These are phyloP conservation scores for Sugiyamaella novakii DNA, from an alignment of 1,139 yeast species.

Conservation along the genomic window DNA sequence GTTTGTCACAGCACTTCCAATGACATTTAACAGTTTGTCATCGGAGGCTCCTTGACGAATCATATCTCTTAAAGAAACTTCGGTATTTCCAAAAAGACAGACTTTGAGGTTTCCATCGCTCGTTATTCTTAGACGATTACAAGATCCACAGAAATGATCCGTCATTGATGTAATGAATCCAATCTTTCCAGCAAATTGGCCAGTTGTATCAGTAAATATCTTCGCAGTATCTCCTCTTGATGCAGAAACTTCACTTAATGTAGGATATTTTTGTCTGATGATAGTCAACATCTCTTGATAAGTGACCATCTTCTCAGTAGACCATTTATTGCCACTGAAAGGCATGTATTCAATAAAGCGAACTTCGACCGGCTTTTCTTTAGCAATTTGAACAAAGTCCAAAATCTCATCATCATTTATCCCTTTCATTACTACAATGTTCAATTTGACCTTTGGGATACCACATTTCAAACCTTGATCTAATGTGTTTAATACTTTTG, in stretches of 20 bases:
- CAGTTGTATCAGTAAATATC: conserved; percentile 43
- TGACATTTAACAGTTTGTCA: conserved; percentile 42
- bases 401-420: conserved; percentile 53
- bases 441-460: conserved; percentile 50
- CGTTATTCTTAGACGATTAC: conserved; percentile 53
- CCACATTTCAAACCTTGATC: conserved; percentile 48
- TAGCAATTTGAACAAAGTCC: conserved; percentile 49
- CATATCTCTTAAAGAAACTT: conserved; percentile 50
- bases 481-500: conserved; percentile 47
- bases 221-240: conserved; percentile 53
- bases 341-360: conserved; percentile 60
- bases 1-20: conserved; percentile 48
- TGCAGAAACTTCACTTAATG: conserved; percentile 33
- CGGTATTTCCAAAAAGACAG: conserved; percentile 55
- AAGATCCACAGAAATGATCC: conserved; percentile 51
- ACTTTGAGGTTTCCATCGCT: conserved; percentile 56
- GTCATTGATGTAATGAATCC: conserved; percentile 60
- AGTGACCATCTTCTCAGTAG: conserved; percentile 46
- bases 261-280: conserved; percentile 37
- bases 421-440: conserved; percentile 53
- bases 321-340: conserved; percentile 56
- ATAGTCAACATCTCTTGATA: conserved; percentile 47
- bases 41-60: conserved; percentile 43
- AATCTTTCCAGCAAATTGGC: conserved; percentile 45
- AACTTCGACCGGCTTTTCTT: conserved; percentile 47